Percentiles rank a stretch among this genome's conserved stretches.
Conservation (phyloP, 805 yeast species). For the Ogataea henricii region DNA sequence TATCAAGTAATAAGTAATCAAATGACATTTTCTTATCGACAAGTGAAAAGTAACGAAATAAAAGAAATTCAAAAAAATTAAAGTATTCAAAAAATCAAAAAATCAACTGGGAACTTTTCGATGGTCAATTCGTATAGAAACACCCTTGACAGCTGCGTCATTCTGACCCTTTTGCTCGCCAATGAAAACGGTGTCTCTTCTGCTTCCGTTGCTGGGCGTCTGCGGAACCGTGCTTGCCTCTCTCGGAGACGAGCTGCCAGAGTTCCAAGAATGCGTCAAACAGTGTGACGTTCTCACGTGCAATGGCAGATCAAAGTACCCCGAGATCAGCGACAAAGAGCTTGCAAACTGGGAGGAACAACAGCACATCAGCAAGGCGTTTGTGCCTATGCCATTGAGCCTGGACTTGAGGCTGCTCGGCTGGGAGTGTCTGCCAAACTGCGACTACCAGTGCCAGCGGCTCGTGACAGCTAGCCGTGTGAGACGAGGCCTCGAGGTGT, state of each 20-base stretch:
- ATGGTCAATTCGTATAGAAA: not conserved
- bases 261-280: constrained; percentile 54
- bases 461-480: constrained; percentile 60
- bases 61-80: not conserved
- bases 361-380: constrained; percentile 39
- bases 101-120: too few relatives aligned
- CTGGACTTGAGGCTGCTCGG: constrained; percentile 46
- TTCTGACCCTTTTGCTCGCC: not conserved
- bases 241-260: constrained; percentile 61
- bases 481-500: constrained; percentile 49
- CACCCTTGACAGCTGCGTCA: not conserved
- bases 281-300: constrained; percentile 48
- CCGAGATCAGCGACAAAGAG: constrained; percentile 25
- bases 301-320: constrained; percentile 24
- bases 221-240: constrained; percentile 34
- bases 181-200: not conserved
- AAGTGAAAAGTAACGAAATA: not conserved
- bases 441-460: constrained; percentile 94
- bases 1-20: not conserved
- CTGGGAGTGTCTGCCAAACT: constrained; percentile 79
- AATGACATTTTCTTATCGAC: not conserved
- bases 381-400: constrained; percentile 43
- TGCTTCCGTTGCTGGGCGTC: not conserved
- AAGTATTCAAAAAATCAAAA: not conserved
- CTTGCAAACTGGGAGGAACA: constrained; percentile 30